Base-by-base conservation (phyloP, 2,329 filamentous ascomycete species). In the Arachnomyces sp. region DNA sequence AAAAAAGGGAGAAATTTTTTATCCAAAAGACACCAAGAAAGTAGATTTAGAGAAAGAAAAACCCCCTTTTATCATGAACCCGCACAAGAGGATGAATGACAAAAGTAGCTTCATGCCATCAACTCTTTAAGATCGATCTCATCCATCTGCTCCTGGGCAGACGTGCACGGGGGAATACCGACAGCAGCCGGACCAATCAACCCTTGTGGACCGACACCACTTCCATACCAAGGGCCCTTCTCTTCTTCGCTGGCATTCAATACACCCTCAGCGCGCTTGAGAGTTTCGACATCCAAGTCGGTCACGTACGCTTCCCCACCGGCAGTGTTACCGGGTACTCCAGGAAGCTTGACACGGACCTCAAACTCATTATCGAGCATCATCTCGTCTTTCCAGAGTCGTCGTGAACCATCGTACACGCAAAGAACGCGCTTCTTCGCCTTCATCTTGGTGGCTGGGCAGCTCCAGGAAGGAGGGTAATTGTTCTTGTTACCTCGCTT, bases 341-440 rank as follows among this genome's bases (percentile, higher is more conserved):
- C 83, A 16, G 77, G 77, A 13, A 95, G 74, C 62, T 80, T 80
- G 62, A 95, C 74, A 56, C 90, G 86, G 29, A 96, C 87, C 66
- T 98, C 92, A 56, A 92, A 89, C 53, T 95, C 88, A 12, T 85
- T 88, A 52, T 89, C 87, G 36, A 98, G 80, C 88, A 95, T 94
- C 87, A 96, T 92, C 66, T 98, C 92, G 59, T 98, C 92, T 71
- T 96, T 96, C 77, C 86, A 92, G 36, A 98, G 74, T 31, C 90
- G 81, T 39, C 89, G 80, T 12, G 75, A 75, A 1, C 92, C 92
- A 57, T 96, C 88, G 55, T 93, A 98, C 14, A 94, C 86, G 48
- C 87, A 87, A 55, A 96, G 74, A 40, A 95, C 87, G 18, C 92
- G 85, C 77, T 95, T 95, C 78, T 93, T 95, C 79, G 94, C 93